Evolutionary conservation across 2,329 filamentous ascomycete genomes (phyloP), one percentile per base, ranked within the genome.

Genomic region (Aureobasidium subglaciale): DNA sequence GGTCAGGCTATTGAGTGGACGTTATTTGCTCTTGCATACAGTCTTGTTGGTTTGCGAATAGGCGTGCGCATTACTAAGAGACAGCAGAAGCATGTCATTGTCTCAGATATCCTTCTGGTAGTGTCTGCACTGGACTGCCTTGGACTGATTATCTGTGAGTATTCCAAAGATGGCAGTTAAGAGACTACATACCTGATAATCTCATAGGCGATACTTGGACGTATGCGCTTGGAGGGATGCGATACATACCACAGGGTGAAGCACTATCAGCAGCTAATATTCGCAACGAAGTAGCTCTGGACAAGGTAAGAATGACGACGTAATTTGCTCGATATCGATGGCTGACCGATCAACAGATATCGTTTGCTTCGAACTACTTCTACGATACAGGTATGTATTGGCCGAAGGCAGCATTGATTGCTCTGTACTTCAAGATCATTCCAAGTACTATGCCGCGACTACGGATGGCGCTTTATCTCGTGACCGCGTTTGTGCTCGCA

Each of bases 1-100:
- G n/a, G n/a, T n/a, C n/a, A 52, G 48, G 48, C 48, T 18, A 52
- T 52, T 6, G 48, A 52, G 20, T 52, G 48, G 48, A 41, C 48
- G 13, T 16, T 52, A 4, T 52, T 52, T 20, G 48, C 37, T 4
- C 8, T 52, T 6, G 48, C 48, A n/a, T 52, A 52, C 10, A 11
- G 9, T 9, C 10, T 52, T 10, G 48, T 52, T 9, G 48, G 48
- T 22, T 25, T 52, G 11, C 48, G 48, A 30, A 40, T 52, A 7
- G 48, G 48, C 2, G 48, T 52, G 4, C 34, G 48, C n/a, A 13
- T 52, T 10, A 25, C 48, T 11, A 2, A 35, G 5, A 40, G 37
- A n/a, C 48, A 52, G 16, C 35, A 52, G 25, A 52, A 41, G 16
- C 48, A 52, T 41, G 37, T 52, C 24, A 52, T 52, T 9, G 11